Conservation (phyloP, 768 basidiomycete species). For the Auricularia auricula-judae region DNA sequence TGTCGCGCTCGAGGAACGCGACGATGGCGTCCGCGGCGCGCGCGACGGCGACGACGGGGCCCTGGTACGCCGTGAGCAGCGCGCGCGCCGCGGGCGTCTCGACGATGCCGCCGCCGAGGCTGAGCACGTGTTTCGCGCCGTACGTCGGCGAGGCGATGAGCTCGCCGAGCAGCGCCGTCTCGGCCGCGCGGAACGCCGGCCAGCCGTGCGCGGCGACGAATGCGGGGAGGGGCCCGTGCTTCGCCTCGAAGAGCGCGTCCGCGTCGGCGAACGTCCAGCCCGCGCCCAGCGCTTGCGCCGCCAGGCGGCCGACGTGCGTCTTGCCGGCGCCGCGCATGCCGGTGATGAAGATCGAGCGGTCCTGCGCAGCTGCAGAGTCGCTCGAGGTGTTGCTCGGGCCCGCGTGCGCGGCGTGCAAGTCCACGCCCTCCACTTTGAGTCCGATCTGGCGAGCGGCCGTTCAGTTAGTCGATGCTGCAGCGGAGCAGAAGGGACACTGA, state of each 20-base stretch:
- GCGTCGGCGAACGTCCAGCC: conserved; percentile 71
- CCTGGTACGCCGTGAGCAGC: conserved; percentile 56
- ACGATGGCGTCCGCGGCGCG: conserved; percentile 76
- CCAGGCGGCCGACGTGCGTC: conserved; percentile 74
- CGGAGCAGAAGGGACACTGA: neutral
- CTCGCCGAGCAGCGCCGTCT: conserved; percentile 56
- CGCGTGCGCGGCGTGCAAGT: conserved; percentile 38
- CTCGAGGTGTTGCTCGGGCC: conserved; percentile 28
- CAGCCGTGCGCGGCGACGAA: conserved; percentile 81
- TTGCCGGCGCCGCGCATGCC: conserved; percentile 99
- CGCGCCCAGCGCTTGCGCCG: conserved; percentile 49
- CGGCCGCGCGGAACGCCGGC: conserved; percentile 79
- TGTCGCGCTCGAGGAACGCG: conserved; percentile 65
- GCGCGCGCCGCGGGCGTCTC: conserved; percentile 71
- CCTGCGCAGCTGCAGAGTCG: conserved; percentile 32
- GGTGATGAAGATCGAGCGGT: conserved; percentile 52
- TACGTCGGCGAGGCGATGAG: conserved; percentile 39
- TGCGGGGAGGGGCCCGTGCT: conserved; percentile 51
- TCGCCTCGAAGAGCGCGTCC: conserved; percentile 62
- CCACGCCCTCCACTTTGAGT: conserved; percentile 75
- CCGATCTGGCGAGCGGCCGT: conserved; percentile 52
- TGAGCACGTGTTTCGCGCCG: conserved; percentile 60
- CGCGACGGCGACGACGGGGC: conserved; percentile 76
- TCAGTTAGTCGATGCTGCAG: no score
- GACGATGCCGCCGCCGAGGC: conserved; percentile 90